Evolutionary conservation across 2,329 filamentous ascomycete genomes (phyloP), one percentile per base, ranked within the genome.

Genomic region (Thielaviopsis ethacetica): DNA sequence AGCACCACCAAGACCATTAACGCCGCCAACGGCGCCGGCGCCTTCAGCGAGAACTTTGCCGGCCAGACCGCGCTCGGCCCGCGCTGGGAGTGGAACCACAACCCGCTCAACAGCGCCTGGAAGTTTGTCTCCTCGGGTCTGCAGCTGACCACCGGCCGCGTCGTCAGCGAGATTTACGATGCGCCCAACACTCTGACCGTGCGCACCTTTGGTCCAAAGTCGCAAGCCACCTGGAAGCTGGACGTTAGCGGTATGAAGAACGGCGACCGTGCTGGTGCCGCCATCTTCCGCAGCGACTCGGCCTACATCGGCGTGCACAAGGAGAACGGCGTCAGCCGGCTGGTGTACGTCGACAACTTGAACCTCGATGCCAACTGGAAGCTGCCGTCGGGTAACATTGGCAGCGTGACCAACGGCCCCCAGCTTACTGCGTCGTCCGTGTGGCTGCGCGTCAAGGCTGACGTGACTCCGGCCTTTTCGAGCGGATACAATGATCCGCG

Each of bases 21-120:
- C 10, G 57, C 62, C 4, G 54, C 49, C 24, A 27, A 49, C 0
- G 72, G 74, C 15, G 70, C 69, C 0, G 76, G 81, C 58, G 65
- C 62, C 0, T 81, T 80, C 64, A 58, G 17, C 9, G 62, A 63
- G 1, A 24, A 3, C n/a, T 66, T 65, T 13, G 49, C 62, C 0
- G 74, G 73, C 0, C 62, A 68, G 0, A 61, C 22, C 6, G 47
- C 21, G 44, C 66, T 0, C 0, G 66, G 70, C 9, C 68, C 71
- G 0, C 68, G 74, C 19, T 82, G 77, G 77, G 78, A 82, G 65
- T 82, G 78, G 77, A 82, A 82, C 65, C 79, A 82, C 63, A 81
- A 82, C 65, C 79, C 79, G 0, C 76, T 82, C 62, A 72, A 68
- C 15, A 67, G 65, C 3, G 75, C 73, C 26, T 82, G 68, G 66